Conservation (phyloP, 1,139 yeast genomes). For the Hemisphaericaspora xylanilytica region DNA sequence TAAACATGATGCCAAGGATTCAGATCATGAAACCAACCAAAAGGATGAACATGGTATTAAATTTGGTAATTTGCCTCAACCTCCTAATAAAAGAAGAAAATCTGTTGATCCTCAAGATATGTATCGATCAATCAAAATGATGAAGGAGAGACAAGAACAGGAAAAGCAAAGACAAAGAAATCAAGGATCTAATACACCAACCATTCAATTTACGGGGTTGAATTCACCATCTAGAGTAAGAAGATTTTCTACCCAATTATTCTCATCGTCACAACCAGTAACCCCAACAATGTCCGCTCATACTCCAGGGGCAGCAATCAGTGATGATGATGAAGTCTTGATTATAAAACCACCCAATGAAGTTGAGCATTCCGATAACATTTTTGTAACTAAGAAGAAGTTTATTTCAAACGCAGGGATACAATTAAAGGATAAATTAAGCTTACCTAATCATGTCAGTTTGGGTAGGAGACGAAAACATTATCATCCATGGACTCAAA, state of each 20-base stretch:
- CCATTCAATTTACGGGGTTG: conserved; percentile 9
- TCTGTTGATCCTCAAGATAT: conserved; percentile 80
- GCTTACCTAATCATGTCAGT: too few species aligned
- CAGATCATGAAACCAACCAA: conserved; percentile 42
- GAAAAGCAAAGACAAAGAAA: too few species aligned
- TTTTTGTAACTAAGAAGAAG: conserved; percentile 27
- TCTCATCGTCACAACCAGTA: conserved; percentile 12
- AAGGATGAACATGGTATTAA: conserved; percentile 29
- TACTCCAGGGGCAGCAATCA: conserved; percentile 15
- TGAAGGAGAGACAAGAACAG: conserved; percentile 35
- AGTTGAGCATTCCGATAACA: conserved; percentile 43
- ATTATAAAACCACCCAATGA: conserved; percentile 80
- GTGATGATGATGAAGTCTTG: conserved; percentile 75
- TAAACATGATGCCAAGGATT: conserved; percentile 5
- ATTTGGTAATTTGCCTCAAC: conserved; percentile 42
- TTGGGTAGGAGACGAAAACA: conserved; percentile 7
- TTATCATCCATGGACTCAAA: conserved; percentile 13
- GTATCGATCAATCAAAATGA: conserved; percentile 77
- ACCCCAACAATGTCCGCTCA: conserved; percentile 11
- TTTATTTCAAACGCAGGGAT: conserved; percentile 11
- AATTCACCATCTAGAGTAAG: conserved; percentile 11
- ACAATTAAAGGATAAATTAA: conserved; percentile 20
- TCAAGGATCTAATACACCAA: too few species aligned
- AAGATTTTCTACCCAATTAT: conserved; percentile 4
- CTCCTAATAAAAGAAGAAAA: conserved; percentile 30